Evolutionary conservation across 2,329 filamentous ascomycete genomes (phyloP).

Genomic region (Botrytis sinoallii): DNA sequence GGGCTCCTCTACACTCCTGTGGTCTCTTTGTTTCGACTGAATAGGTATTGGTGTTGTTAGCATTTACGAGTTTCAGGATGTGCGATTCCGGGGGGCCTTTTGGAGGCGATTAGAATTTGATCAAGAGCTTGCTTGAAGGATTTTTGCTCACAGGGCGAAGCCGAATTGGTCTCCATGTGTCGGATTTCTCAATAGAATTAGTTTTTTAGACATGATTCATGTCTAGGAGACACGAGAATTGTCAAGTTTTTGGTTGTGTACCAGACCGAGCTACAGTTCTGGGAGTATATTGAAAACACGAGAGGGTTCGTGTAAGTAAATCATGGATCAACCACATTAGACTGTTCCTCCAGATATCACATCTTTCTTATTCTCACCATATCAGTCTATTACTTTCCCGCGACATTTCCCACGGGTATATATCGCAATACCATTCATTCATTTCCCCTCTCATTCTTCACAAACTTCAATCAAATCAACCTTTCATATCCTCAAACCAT

Average conservation of each 20-base stretch:
- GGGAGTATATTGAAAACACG: not conserved
- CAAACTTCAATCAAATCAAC: not conserved
- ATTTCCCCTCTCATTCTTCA: not conserved
- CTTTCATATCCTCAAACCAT: not conserved
- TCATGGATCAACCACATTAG: not conserved
- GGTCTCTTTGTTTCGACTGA: not conserved
- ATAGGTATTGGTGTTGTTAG: not conserved
- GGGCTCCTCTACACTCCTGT: no score
- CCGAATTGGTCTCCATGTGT: not conserved
- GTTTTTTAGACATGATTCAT: not conserved
- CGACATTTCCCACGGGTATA: not conserved
- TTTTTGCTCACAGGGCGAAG: not conserved
- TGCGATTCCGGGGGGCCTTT: not conserved
- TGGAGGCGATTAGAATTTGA: not conserved
- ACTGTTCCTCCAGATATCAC: rapidly evolving
- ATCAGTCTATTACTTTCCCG: not conserved
- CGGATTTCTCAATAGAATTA: not conserved
- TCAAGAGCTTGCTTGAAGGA: not conserved
- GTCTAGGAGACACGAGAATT: not conserved
- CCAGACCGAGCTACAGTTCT: not conserved
- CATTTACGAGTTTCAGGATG: not conserved
- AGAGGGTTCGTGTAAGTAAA: not conserved
- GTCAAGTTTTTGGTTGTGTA: not conserved
- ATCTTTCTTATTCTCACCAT: not conserved
- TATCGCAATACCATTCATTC: not conserved